Evolutionary conservation across 2,329 filamentous ascomycete species (phyloP).

Genomic region (Aureobasidium sp.): DNA sequence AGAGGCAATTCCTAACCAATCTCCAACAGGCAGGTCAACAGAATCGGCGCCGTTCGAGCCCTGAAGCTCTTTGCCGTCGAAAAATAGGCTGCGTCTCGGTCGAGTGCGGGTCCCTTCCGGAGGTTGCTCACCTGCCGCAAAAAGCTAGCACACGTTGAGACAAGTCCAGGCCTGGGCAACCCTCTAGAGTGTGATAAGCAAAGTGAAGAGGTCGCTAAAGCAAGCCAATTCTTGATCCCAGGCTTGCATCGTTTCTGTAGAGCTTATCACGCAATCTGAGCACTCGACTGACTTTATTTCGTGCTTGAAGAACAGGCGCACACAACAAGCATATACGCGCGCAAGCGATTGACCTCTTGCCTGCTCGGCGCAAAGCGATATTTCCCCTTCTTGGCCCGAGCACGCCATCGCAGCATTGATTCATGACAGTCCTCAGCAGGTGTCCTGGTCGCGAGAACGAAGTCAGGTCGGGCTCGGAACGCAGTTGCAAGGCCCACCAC

Average conservation of each 20-base stretch:
- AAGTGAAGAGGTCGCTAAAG: not conserved
- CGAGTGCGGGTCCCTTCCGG: not conserved
- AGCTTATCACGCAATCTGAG: constrained; percentile 8
- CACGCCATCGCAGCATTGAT: not conserved
- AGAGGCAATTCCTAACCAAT: not conserved
- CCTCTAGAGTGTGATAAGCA: constrained; percentile 5
- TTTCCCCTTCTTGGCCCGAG: not conserved
- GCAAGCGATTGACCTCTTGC: not conserved
- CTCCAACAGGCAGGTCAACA: constrained; percentile 12
- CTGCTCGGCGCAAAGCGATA: not conserved
- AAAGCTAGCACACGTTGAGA: constrained; percentile 8
- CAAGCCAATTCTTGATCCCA: not conserved
- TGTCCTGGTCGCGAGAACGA: not conserved
- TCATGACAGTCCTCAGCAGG: not conserved
- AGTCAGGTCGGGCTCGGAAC: not conserved
- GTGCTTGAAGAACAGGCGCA: not conserved
- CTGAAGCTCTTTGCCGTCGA: not conserved
- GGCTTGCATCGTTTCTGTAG: not conserved
- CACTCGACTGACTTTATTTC: not conserved
- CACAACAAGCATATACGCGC: not conserved
- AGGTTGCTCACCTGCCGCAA: constrained; percentile 3
- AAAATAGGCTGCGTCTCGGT: not conserved
- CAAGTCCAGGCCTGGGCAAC: not conserved
- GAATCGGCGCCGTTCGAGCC: constrained; percentile 6
- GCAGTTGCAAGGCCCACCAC: not conserved